A percentile compares a stretch with the other conserved stretches of the same genome.
These are phyloP conservation scores for Kandelia obovata DNA, from an alignment of 345 rosid species.

Conservation along the genomic window DNA sequence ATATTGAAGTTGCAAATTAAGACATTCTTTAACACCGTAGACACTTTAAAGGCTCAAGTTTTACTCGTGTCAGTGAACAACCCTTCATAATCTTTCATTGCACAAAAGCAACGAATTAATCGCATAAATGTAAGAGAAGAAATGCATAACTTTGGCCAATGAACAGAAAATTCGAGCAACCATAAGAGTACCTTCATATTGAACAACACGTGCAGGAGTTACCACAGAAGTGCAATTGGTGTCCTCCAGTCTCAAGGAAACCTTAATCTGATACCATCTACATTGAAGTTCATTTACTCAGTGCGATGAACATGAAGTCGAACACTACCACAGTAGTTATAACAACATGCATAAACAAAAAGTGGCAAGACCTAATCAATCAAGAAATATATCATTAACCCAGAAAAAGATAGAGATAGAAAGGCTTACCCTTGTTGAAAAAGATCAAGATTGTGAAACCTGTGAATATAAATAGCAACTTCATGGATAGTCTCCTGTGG, in stretches of 20 bases:
- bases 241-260: constrained; percentile 81
- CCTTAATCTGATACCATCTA: constrained; percentile 90
- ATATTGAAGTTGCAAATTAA: no score
- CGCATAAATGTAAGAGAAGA: neutral
- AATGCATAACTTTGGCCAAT: neutral
- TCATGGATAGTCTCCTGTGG: constrained; percentile 55
- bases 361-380: no score
- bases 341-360: neutral
- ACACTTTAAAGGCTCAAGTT: no score
- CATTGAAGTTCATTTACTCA: neutral
- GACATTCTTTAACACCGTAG: no score
- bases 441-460: constrained; percentile 79
- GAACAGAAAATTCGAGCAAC: neutral
- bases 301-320: no score
- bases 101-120: neutral
- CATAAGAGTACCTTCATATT: constrained; percentile 67
- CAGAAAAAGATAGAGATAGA: neutral
- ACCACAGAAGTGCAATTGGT: constrained; percentile 39
- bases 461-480: constrained; percentile 69
- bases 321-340: neutral
- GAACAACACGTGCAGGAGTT: constrained; percentile 78
- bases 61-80: no score
- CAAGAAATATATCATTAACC: neutral
- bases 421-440: constrained; percentile 81
- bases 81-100: neutral